Evolutionary conservation across 148 eudicot genomes (phyloP), one percentile per base, ranked within the genome.

Genomic region (Vaccinium myrtillus): DNA sequence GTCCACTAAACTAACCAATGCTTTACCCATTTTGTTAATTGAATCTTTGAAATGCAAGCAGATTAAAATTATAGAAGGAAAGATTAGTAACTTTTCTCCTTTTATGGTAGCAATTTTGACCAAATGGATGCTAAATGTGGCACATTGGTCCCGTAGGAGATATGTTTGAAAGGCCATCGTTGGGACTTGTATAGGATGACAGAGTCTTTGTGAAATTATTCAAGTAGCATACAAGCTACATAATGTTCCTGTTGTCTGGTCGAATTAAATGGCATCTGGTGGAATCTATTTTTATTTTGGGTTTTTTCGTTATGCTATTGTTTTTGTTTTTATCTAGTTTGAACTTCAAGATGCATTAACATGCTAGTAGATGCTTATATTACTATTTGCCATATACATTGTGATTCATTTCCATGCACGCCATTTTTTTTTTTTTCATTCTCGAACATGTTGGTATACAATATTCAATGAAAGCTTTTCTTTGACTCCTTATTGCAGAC

Each of bases 401-500:
- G 36, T 30, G 18, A 48, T 81, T 14, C 14, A 49, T 65, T 25
- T 43, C 15, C 16, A 25, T 67, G 21, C 18, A 30, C 8, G 32
- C 63, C 49, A 11, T 6, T 0, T 5, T 59, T 5, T 59, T 21
- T 3, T 27, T 16, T 18, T 15, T 39, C 7, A 10, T 49, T 65
- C 23, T 81, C 30, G 23, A 25, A 18, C 70, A 36, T 0, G 3
- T 21, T 32, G 18, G 27, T 55, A 36, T 18, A 50, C 48, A 8
- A 23, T 81, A 53, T 61, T 75, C 70, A 8, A 48, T 86, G 81
- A 73, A 80, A 85, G 39, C 25, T 89, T 50, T 83, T 7, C 76
- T 87, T 73, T 87, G 63, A 63, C 71, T 78, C 30, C 32, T 78
- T 85, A 74, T 39, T 90, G 93, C 98, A 95, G 99, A 97, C 99